A percentile compares a stretch with the other conserved stretches of the same genome.
Conservation (phyloP, 805 yeast genomes). For the Wickerhamia fluorescens region DNA sequence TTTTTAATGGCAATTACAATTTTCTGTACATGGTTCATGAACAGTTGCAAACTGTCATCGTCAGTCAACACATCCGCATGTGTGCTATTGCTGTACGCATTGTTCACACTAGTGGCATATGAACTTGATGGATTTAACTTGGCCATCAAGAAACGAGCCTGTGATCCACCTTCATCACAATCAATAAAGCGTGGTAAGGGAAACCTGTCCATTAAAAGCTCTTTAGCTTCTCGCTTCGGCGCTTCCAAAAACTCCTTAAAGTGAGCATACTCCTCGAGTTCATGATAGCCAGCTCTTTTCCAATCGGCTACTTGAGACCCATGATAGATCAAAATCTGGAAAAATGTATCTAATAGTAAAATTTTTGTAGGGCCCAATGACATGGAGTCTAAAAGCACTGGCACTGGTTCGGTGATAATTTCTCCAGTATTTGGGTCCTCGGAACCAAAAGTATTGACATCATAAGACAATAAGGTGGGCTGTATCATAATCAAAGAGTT, state of each 20-base stretch:
- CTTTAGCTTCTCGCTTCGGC: conserved; percentile 62
- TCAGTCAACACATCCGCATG: conserved; percentile 44
- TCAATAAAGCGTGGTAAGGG: conserved; percentile 69
- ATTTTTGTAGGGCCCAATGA: conserved; percentile 87
- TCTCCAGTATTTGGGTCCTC: conserved; percentile 23
- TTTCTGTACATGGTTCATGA: conserved; percentile 47
- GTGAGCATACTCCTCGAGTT: conserved; percentile 50
- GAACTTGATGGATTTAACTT: conserved; percentile 62
- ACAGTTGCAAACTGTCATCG: conserved; percentile 50
- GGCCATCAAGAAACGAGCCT: conserved; percentile 64
- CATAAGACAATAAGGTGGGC: conserved; percentile 86
- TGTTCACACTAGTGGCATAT: conserved; percentile 36
- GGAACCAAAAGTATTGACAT: conserved; percentile 47
- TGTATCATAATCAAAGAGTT: conserved; percentile 96
- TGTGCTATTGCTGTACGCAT: conserved; percentile 10
- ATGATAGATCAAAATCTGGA: conserved; percentile 72
- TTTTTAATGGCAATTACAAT: conserved; percentile 15
- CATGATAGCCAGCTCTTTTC: conserved; percentile 59
- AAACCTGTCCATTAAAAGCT: conserved; percentile 55
- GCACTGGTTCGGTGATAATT: conserved; percentile 58
- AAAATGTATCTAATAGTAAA: conserved; percentile 86
- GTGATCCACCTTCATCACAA: conserved; percentile 72
- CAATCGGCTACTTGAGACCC: conserved; percentile 63
- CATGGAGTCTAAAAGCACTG: conserved; percentile 88
- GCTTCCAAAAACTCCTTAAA: conserved; percentile 53